These are phyloP conservation scores for Populus hybrid DNA, from an alignment of 441 rosid species.

Conservation along the genomic window DNA sequence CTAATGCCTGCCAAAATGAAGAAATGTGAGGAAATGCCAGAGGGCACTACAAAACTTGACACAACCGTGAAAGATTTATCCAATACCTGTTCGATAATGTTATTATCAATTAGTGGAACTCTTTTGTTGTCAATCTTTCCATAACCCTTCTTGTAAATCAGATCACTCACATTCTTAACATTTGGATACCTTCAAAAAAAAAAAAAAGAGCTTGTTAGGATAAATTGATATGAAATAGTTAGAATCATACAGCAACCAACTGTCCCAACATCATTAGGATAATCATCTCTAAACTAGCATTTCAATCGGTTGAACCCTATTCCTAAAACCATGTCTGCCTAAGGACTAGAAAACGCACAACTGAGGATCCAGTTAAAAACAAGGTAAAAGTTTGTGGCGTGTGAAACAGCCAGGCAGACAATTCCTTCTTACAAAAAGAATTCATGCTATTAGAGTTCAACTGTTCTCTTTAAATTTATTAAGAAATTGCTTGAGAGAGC, in stretches of 20 bases:
- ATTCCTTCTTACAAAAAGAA: too few species aligned
- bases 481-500: not conserved
- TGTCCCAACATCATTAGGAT: not conserved
- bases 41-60: not conserved
- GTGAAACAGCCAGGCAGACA: too few species aligned
- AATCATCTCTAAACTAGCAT: not conserved
- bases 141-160: constrained; percentile 78
- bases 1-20: constrained; percentile 49
- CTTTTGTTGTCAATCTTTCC: constrained; percentile 49
- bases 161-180: constrained; percentile 59
- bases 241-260: not conserved
- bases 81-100: constrained; percentile 73
- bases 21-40: not conserved
- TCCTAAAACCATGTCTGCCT: not conserved
- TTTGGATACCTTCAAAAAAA: constrained; percentile 72
- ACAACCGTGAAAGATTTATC: not conserved
- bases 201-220: constrained; percentile 1
- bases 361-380: too few species aligned
- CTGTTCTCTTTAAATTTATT: not conserved
- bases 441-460: too few species aligned
- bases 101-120: constrained; percentile 81
- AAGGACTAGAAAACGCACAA: too few species aligned
- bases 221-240: not conserved
- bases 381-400: too few species aligned
- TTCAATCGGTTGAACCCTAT: too few species aligned